Evolutionary conservation across 257 asterid genomes (phyloP).

Genomic region (Ocimum tenuiflorum): DNA sequence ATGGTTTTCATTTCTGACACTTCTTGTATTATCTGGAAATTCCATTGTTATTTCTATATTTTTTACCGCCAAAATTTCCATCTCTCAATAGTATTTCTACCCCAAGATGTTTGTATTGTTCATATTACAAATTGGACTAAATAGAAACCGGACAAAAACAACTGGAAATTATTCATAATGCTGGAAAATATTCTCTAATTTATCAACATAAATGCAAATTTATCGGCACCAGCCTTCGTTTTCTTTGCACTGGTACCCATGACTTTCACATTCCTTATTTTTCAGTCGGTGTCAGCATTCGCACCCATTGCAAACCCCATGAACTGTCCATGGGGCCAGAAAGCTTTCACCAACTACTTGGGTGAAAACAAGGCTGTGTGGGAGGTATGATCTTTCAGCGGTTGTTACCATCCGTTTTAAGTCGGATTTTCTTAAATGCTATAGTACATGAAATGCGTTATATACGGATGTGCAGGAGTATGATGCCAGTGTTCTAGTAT

Average conservation of each 20-base stretch:
- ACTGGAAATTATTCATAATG: too few relatives aligned
- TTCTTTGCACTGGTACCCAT: background rate
- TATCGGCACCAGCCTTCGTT: background rate
- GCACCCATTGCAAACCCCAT: conserved; percentile 77
- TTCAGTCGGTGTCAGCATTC: conserved; percentile 93
- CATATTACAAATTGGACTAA: too few relatives aligned
- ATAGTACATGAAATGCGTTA: background rate
- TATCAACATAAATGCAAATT: too few relatives aligned
- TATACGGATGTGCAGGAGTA: conserved; percentile 51
- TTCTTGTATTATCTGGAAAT: too few relatives aligned
- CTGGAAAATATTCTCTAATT: too few relatives aligned
- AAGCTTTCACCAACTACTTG: conserved; percentile 87
- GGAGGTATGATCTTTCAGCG: conserved; percentile 59
- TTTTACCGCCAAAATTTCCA: too few relatives aligned
- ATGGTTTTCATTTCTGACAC: too few relatives aligned
- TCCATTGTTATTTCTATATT: too few relatives aligned
- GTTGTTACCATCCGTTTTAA: background rate
- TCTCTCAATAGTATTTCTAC: too few relatives aligned
- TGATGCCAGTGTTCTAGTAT: conserved; percentile 76
- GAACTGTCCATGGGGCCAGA: conserved; percentile 95
- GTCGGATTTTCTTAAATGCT: background rate
- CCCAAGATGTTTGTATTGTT: too few relatives aligned
- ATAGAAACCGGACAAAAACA: too few relatives aligned
- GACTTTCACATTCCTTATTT: background rate
- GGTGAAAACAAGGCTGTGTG: conserved; percentile 74